Evolutionary conservation across 345 rosid genomes (phyloP).

Genomic region (Abelmoschus esculentus): DNA sequence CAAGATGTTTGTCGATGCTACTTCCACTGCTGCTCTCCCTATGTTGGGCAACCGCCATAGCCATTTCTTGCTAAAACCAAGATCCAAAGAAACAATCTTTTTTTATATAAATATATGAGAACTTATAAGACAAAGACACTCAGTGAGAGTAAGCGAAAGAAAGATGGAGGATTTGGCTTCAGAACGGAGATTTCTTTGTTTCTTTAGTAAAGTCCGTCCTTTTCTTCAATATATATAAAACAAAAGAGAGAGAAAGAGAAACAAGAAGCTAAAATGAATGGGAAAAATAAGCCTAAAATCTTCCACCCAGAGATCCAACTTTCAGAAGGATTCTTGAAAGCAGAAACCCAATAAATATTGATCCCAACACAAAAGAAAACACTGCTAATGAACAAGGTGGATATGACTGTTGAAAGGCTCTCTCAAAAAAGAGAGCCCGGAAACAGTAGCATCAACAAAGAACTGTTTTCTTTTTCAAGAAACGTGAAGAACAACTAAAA

Average conservation of each 20-base stretch:
- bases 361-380: background rate
- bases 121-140: background rate
- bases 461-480: slow-evolving; percentile 3
- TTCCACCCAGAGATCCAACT: slow-evolving; percentile 5
- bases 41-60: slow-evolving; percentile 62
- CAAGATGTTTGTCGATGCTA: slow-evolving; percentile 71
- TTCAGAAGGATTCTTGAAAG: slow-evolving; percentile 5
- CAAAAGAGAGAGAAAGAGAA: background rate
- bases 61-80: slow-evolving; percentile 28
- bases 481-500: slow-evolving; percentile 17
- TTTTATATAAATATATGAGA: background rate
- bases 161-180: slow-evolving; percentile 10
- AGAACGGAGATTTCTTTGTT: slow-evolving; percentile 17
- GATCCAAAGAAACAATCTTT: slow-evolving; percentile 17
- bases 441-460: slow-evolving; percentile 27
- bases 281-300: background rate
- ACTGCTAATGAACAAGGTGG: background rate
- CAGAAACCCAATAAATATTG: background rate
- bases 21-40: slow-evolving; percentile 83
- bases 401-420: slow-evolving; percentile 18
- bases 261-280: slow-evolving; percentile 1
- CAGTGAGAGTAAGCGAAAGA: slow-evolving; percentile 1
- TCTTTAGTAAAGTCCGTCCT: slow-evolving; percentile 43
- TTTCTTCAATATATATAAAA: slow-evolving; percentile 11
- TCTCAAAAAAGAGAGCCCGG: slow-evolving; percentile 40